Evolutionary conservation across 1,284 basidiomycete species (phyloP), one percentile per base, ranked within the genome.

Genomic region (Phaffia rhodozyma): DNA sequence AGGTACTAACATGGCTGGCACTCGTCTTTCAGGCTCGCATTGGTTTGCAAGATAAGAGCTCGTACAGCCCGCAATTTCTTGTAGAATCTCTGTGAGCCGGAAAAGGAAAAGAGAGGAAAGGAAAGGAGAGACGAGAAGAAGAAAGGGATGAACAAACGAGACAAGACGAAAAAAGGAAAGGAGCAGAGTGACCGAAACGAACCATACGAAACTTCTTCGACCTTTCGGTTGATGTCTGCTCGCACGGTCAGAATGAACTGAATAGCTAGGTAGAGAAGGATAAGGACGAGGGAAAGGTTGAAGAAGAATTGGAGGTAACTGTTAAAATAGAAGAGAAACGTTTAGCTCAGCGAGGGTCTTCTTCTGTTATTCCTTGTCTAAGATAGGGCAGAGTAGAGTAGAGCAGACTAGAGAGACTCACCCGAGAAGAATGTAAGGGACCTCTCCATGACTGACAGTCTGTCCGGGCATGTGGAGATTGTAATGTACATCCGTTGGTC

Each of bases 281-380:
- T 79, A 43, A 88, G 71, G 55, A 93, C 84, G 48, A 97, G 81
- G 5, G 87, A 85, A n/a, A 87, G 78, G 75, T 97, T 96, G 79
- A 97, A 97, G 73, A 89, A 83, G 75, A 97, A 90, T 74, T 97
- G 93, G 20, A 93, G 80, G 74, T 93, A 93, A 67, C 91, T 92
- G 72, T 21, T 51, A n/a, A 48, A 52, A 62, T 47, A 55, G 56
- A 56, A 25, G 23, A 55, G 43, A 21, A 21, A 27, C 5, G 2
- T 18, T 20, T 6, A 32, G 43, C 16, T 25, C 27, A 25, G 53
- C 5, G 3, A 5, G 25, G 29, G 25, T 16, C 58, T 7, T 54
- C 34, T 25, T 32, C 21, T 55, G 5, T 49, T 5, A 57, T 55
- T 23, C 30, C 38, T n/a, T 55, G 6, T 9, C 11, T 13, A 20